Evolutionary conservation across 148 eudicot species (phyloP).

Genomic region (Spergularia bocconei): DNA sequence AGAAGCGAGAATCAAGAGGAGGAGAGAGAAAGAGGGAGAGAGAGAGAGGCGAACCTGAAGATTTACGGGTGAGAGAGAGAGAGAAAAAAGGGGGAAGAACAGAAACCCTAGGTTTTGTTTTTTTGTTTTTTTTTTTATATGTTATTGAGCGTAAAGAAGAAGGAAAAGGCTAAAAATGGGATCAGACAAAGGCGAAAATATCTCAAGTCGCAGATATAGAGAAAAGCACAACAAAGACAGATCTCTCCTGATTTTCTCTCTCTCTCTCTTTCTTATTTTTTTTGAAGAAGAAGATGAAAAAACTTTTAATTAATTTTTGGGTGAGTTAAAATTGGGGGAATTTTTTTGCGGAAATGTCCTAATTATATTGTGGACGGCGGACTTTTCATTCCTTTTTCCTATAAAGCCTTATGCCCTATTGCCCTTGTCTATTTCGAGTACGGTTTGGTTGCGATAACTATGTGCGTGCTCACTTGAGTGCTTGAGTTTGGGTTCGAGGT

Average conservation of each 20-base stretch:
- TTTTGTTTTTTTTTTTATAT: too few species aligned
- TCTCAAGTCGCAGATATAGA: constrained; percentile 43
- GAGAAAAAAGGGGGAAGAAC: constrained; percentile 12
- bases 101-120: constrained; percentile 38
- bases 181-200: constrained; percentile 34
- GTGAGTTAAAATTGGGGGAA: too few species aligned
- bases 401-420: too few species aligned
- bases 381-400: constrained; percentile 7
- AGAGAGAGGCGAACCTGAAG: constrained; percentile 24
- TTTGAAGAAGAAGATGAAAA: too few species aligned
- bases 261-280: too few species aligned
- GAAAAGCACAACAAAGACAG: constrained; percentile 20
- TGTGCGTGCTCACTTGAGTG: too few species aligned
- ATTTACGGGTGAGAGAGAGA: constrained; percentile 4
- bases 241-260: constrained; percentile 18
- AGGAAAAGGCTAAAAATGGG: constrained; percentile 1
- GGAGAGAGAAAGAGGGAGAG: not conserved
- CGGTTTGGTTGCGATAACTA: too few species aligned
- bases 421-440: too few species aligned
- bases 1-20: not conserved
- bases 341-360: constrained; percentile 18
- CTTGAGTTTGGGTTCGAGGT: too few species aligned
- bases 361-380: constrained; percentile 32
- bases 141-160: too few species aligned
- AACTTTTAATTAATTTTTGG: not conserved